Evolutionary conservation across 495 filamentous ascomycete species (phyloP).

Genomic region (Lineolata rhizophorae): DNA sequence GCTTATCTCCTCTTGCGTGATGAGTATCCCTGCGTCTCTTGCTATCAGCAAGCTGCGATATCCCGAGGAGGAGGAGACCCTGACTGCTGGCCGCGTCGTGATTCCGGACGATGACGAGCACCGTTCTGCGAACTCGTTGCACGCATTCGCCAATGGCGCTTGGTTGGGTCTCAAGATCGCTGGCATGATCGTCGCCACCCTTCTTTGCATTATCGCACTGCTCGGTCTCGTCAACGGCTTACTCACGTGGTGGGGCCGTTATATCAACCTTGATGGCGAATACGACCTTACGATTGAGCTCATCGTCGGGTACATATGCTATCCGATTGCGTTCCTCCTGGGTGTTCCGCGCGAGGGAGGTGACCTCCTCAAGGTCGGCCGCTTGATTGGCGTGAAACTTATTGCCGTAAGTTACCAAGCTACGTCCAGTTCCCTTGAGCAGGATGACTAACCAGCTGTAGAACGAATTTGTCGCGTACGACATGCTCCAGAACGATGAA

Average conservation of each 20-base stretch:
- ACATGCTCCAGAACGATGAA: constrained; percentile 22
- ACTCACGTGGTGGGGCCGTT: constrained; percentile 74
- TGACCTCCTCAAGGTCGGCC: constrained; percentile 50
- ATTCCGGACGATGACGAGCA: constrained; percentile 56
- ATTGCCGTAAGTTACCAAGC: constrained; percentile 30
- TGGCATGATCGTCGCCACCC: constrained; percentile 56
- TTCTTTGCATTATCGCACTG: constrained; percentile 72
- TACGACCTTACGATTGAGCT: constrained; percentile 50
- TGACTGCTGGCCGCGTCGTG: constrained; percentile 58
- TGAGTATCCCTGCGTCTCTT: constrained; percentile 78
- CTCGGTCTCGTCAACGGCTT: constrained; percentile 55
- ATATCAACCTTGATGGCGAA: constrained; percentile 44
- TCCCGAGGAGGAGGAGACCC: constrained; percentile 65
- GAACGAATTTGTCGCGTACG: constrained; percentile 28
- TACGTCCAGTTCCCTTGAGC: not conserved
- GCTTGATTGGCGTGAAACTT: constrained; percentile 66
- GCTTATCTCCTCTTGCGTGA: constrained; percentile 77
- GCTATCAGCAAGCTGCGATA: constrained; percentile 74
- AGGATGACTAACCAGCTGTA: constrained; percentile 1
- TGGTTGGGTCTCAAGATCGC: constrained; percentile 36
- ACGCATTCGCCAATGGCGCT: constrained; percentile 55
- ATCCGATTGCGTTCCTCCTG: constrained; percentile 65
- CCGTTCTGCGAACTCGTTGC: constrained; percentile 48
- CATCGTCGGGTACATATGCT: constrained; percentile 66
- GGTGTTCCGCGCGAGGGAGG: constrained; percentile 47